Evolutionary conservation across 345 rosid genomes (phyloP).

Genomic region (Pugionium dolabratum): DNA sequence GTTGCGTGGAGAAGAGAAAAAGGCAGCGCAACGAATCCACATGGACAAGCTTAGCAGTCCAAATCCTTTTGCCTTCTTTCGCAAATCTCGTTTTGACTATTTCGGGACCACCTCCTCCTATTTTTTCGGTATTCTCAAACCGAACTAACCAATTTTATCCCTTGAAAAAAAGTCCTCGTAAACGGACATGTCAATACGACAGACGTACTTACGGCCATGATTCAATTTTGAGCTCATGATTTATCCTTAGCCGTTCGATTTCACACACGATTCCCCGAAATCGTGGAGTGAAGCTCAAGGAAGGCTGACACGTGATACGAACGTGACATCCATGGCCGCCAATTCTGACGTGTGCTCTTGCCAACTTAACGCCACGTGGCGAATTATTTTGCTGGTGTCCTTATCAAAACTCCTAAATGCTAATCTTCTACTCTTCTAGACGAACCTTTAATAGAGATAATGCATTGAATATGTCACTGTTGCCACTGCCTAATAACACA

Average conservation of each 20-base stretch:
- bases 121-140: neutral
- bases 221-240: neutral
- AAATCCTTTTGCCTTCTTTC: constrained; percentile 34
- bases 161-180: constrained; percentile 9
- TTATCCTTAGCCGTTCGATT: constrained; percentile 18
- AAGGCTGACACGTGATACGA: constrained; percentile 33
- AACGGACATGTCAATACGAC: too few relatives aligned
- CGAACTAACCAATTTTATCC: constrained; percentile 24
- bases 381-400: constrained; percentile 32
- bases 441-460: too few relatives aligned
- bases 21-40: constrained; percentile 31
- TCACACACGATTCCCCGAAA: constrained; percentile 33
- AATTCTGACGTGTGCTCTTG: constrained; percentile 37
- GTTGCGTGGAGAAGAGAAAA: constrained; percentile 31
- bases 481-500: neutral
- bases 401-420: constrained; percentile 16
- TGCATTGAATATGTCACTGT: constrained; percentile 1
- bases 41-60: constrained; percentile 31
- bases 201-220: too few relatives aligned
- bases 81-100: constrained; percentile 11
- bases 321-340: constrained; percentile 41
- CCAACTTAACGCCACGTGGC: constrained; percentile 32
- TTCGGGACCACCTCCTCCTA: constrained; percentile 26
- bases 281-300: constrained; percentile 21
- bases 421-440: constrained; percentile 3